Evolutionary conservation across 306 rosid genomes (phyloP).

Genomic region (Castanea mollissima): DNA sequence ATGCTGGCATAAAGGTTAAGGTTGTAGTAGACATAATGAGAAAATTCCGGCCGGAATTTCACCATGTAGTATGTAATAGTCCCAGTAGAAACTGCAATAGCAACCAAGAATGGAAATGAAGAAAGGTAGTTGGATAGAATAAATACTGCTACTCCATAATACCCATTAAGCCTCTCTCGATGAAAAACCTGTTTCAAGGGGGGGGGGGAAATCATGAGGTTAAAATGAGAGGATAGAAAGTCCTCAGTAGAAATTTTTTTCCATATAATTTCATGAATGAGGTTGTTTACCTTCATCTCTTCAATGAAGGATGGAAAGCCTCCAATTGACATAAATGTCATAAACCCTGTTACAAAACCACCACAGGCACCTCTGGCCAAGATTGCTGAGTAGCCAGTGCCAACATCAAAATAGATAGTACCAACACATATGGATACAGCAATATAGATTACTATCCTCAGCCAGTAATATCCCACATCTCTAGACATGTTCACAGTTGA

Average conservation of each 20-base stretch:
- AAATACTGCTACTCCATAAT: constrained; percentile 86
- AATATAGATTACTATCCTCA: constrained; percentile 82
- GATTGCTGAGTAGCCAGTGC: constrained; percentile 80
- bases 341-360: constrained; percentile 89
- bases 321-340: constrained; percentile 99
- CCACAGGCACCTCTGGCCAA: constrained; percentile 95
- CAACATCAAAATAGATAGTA: constrained; percentile 79
- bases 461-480: constrained; percentile 98
- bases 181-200: constrained; percentile 65
- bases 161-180: constrained; percentile 80
- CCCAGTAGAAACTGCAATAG: constrained; percentile 54
- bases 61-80: constrained; percentile 82
- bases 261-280: not conserved
- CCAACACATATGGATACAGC: constrained; percentile 88
- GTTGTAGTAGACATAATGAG: constrained; percentile 61
- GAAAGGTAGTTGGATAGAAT: constrained; percentile 82
- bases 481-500: constrained; percentile 88
- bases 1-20: constrained; percentile 69
- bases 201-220: constrained; percentile 2
- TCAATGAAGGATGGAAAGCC: constrained; percentile 95
- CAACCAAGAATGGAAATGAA: constrained; percentile 88
- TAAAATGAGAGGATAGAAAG: not conserved
- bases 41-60: constrained; percentile 65
- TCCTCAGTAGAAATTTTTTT: not conserved
- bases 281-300: constrained; percentile 78